Evolutionary conservation across 306 rosid species (phyloP), one percentile per base, ranked within the genome.

Genomic region (Rosa chinensis): DNA sequence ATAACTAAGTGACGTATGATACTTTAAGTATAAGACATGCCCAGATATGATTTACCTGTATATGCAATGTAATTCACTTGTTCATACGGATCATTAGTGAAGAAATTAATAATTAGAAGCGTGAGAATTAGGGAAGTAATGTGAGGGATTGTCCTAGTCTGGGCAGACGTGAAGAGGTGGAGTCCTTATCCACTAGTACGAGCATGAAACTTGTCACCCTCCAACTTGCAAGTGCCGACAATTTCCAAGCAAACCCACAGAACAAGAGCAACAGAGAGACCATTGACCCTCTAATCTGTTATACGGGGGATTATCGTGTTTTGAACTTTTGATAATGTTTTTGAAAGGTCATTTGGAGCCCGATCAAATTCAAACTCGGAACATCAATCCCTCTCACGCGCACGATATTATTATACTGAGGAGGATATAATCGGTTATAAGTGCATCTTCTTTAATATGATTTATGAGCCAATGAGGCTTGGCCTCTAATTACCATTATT

Each of bases 81-180:
- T 61, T 61, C 67, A 61, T 10, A 11, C 0, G 2, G 18, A 64
- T 32, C 1, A 28, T 32, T 5, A 0, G 11, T 32, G 70, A 64
- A 14, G 70, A 5, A 17, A 64, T 35, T 6, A 2, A 2, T 0
- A 64, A 37, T 17, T 14, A 18, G 68, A 45, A 42, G 39, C 25
- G 83, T 53, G 85, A 66, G 5, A 70, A 2, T 16, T 2, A 73
- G 59, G 23, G 10, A 64, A 16, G 9, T 11, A 8, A 25, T 16
- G 17, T 18, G 12, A 17, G 20, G 69, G 5, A 44, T 25, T 66
- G 85, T 61, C 85, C 4, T 52, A 78, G 18, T 81, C 82, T 8
- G 5, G 9, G 55, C 74, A 69, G 83, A 80, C 82, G 90, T 85
- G 90, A 83, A 64, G 83, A 80, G 81, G 90, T 85, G 90, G 84